These are phyloP conservation scores for Kwoniella shivajii DNA, from an alignment of 1,284 basidiomycete species.

Conservation along the genomic window DNA sequence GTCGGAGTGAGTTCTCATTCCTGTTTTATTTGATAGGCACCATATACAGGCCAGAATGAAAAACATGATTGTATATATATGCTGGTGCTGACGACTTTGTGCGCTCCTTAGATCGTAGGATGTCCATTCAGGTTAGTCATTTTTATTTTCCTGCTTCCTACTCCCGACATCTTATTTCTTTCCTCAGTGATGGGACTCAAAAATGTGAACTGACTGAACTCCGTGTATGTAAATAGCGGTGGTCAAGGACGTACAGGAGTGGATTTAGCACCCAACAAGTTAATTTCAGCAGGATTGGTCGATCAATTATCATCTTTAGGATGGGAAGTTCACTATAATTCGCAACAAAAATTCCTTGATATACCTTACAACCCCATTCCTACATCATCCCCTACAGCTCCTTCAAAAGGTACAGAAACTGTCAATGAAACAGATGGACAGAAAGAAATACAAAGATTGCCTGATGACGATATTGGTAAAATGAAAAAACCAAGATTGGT, in stretches of 20 bases:
- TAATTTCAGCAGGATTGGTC: constrained; percentile 80
- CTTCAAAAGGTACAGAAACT: background rate
- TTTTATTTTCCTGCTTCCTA: constrained; percentile 23
- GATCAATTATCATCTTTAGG: constrained; percentile 76
- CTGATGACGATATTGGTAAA: constrained; percentile 72
- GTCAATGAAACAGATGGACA: background rate
- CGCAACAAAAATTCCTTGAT: constrained; percentile 84
- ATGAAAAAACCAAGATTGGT: constrained; percentile 87
- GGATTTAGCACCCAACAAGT: constrained; percentile 84
- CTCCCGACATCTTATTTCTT: background rate
- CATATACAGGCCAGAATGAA: background rate
- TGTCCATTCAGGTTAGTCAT: constrained; percentile 68
- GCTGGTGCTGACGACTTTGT: too few relatives aligned
- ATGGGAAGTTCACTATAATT: constrained; percentile 86
- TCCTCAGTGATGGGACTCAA: constrained; percentile 15
- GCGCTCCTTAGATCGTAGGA: constrained; percentile 68
- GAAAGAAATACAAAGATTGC: constrained; percentile 22
- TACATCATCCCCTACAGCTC: constrained; percentile 11
- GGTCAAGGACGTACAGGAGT: constrained; percentile 74
- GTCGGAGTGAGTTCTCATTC: constrained; percentile 61
- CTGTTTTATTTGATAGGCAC: too few relatives aligned
- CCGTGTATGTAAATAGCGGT: constrained; percentile 38
- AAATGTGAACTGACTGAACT: background rate
- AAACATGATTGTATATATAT: background rate
- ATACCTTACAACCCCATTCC: constrained; percentile 56